phyloP scores from a whole-genome alignment of 2,329 filamentous ascomycete species.

The Pezicula carpinea region DNA sequence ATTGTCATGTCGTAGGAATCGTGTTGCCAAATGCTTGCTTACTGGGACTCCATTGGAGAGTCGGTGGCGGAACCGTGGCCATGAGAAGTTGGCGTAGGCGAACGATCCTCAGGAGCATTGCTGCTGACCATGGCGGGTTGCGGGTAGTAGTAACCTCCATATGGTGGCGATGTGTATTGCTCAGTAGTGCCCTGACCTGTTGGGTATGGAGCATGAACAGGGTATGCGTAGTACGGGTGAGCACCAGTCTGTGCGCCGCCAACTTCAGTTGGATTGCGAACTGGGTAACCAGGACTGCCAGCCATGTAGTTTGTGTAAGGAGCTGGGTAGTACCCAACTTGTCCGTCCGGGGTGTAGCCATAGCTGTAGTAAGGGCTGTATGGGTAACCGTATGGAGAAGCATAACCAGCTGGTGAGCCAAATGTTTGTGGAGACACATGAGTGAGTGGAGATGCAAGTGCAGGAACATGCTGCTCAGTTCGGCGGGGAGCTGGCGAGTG shows the following conservation, averaged over 20 bases:
- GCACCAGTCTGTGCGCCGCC: slow-evolving; percentile 3
- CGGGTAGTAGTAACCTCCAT: slow-evolving; percentile 7
- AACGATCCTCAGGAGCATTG: slow-evolving; percentile 16
- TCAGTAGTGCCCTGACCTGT: slow-evolving; percentile 7
- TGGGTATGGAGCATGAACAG: slow-evolving; percentile 8
- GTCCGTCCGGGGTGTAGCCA: slow-evolving; percentile 5
- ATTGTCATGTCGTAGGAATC: too few relatives aligned
- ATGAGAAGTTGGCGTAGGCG: slow-evolving; percentile 20
- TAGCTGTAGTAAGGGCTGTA: slow-evolving; percentile 7
- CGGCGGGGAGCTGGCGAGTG: slow-evolving; percentile 14
- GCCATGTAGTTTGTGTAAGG: slow-evolving; percentile 8
- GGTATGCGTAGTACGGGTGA: slow-evolving; percentile 13
- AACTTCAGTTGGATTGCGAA: slow-evolving; percentile 11
- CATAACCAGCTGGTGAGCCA: slow-evolving; percentile 4
- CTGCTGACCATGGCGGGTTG: slow-evolving; percentile 4
- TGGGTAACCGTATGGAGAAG: slow-evolving; percentile 6
- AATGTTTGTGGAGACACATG: slow-evolving; percentile 13
- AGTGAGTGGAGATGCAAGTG: slow-evolving; percentile 7
- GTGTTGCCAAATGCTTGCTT: too few relatives aligned
- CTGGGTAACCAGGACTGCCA: slow-evolving; percentile 13
- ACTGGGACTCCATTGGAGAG: neutral
- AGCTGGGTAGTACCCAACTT: neutral
- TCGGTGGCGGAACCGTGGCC: slow-evolving; percentile 13
- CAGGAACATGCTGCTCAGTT: neutral
- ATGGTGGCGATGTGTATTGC: slow-evolving; percentile 10